Evolutionary conservation across 768 basidiomycete genomes (phyloP).

Genomic region (Phallus indusiatus): DNA sequence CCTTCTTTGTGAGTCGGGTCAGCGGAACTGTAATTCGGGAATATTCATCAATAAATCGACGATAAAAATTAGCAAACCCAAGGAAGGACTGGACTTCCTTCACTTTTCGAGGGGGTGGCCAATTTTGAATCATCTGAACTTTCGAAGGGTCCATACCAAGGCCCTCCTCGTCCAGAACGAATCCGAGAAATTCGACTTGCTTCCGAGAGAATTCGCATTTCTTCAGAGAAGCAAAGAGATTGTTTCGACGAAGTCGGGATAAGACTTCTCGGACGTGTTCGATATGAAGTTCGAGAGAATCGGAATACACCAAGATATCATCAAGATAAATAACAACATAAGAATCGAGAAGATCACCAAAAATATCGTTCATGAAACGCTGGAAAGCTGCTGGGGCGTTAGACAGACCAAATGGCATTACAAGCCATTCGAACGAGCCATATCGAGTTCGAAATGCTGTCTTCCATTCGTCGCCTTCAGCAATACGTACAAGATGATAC

Average conservation of each 20-base stretch:
- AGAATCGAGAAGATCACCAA: slow-evolving; percentile 25
- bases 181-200: slow-evolving; percentile 28
- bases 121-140: slow-evolving; percentile 18
- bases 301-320: slow-evolving; percentile 36
- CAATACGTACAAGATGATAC: slow-evolving; percentile 34
- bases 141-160: slow-evolving; percentile 13
- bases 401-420: slow-evolving; percentile 31
- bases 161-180: slow-evolving; percentile 5
- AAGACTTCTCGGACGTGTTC: slow-evolving; percentile 24
- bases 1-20: slow-evolving; percentile 20
- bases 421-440: slow-evolving; percentile 31
- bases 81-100: slow-evolving; percentile 35
- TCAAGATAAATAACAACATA: slow-evolving; percentile 34
- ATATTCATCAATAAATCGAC: slow-evolving; percentile 24
- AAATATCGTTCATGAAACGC: slow-evolving; percentile 23
- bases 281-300: background rate
- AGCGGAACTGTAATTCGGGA: slow-evolving; percentile 25
- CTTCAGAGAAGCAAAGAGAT: slow-evolving; percentile 23
- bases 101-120: slow-evolving; percentile 20
- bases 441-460: slow-evolving; percentile 31
- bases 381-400: slow-evolving; percentile 36
- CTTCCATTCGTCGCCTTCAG: slow-evolving; percentile 33
- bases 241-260: slow-evolving; percentile 21
- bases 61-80: slow-evolving; percentile 26
- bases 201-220: slow-evolving; percentile 31